These are phyloP conservation scores for Xylaria sp. DNA, from an alignment of 495 filamentous ascomycete genomes.

Conservation along the genomic window DNA sequence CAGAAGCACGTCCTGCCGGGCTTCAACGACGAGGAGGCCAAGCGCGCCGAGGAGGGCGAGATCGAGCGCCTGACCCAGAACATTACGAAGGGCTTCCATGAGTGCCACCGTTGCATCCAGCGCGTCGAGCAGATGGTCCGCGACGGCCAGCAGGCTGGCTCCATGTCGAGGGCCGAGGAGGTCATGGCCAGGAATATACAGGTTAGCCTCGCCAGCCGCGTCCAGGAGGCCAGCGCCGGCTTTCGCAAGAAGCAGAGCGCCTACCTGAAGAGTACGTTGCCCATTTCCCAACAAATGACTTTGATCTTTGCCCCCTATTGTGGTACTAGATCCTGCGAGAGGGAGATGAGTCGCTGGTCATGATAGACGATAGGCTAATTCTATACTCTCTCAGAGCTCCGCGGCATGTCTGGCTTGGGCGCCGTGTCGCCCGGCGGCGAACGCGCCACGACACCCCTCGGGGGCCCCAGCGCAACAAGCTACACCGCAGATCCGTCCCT, in stretches of 20 bases:
- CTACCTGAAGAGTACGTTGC: constrained; percentile 83
- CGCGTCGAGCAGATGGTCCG: constrained; percentile 84
- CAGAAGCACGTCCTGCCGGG: constrained; percentile 96
- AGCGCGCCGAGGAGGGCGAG: constrained; percentile 79
- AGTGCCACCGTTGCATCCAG: constrained; percentile 87
- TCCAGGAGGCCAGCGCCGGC: constrained; percentile 89
- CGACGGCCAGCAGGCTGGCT: constrained; percentile 70
- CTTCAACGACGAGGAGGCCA: constrained; percentile 92
- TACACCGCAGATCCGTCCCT: constrained; percentile 80
- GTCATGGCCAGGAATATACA: constrained; percentile 97
- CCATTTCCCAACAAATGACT: neutral
- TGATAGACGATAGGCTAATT: constrained; percentile 5
- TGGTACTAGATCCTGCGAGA: neutral
- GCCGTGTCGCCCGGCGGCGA: constrained; percentile 44
- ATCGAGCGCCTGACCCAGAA: constrained; percentile 91
- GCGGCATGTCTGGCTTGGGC: constrained; percentile 67
- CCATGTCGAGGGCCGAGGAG: constrained; percentile 81
- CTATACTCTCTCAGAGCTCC: constrained; percentile 68
- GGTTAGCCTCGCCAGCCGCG: constrained; percentile 82
- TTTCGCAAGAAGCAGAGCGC: constrained; percentile 97
- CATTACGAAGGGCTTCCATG: constrained; percentile 87
- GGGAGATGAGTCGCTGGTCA: neutral
- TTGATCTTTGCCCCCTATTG: neutral
- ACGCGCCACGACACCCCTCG: constrained; percentile 67
- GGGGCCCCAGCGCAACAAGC: constrained; percentile 44